These are phyloP conservation scores for Crucibulum laeve DNA, from an alignment of 768 basidiomycete species.

Conservation along the genomic window DNA sequence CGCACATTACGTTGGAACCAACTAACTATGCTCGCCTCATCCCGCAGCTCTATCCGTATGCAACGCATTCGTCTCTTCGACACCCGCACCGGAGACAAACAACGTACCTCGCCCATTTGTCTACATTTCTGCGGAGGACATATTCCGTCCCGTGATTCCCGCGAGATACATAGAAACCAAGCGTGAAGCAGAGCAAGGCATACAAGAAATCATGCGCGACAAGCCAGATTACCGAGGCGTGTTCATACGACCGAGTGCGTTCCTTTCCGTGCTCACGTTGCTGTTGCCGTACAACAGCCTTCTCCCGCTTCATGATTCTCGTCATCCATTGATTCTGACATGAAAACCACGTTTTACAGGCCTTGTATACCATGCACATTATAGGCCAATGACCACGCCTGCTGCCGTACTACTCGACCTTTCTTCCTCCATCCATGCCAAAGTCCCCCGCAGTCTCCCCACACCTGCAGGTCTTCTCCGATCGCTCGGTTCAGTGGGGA, in stretches of 20 bases:
- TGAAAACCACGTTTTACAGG: slow-evolving; percentile 41
- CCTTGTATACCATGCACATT: slow-evolving; percentile 93
- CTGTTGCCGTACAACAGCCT: not conserved
- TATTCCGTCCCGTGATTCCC: slow-evolving; percentile 84
- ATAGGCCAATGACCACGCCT: slow-evolving; percentile 84
- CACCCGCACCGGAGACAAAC: slow-evolving; percentile 20
- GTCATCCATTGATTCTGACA: not conserved
- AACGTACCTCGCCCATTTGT: slow-evolving; percentile 68
- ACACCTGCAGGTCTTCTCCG: slow-evolving; percentile 65
- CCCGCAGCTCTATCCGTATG: slow-evolving; percentile 69
- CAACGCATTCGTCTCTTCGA: slow-evolving; percentile 61
- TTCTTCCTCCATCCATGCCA: slow-evolving; percentile 67
- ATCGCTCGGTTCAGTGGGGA: slow-evolving; percentile 27
- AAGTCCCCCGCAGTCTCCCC: slow-evolving; percentile 50
- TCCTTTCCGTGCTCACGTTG: too few relatives aligned
- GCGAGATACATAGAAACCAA: slow-evolving; percentile 91
- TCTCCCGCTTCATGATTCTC: slow-evolving; percentile 6
- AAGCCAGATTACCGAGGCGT: slow-evolving; percentile 57
- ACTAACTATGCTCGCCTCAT: not conserved
- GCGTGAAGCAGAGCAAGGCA: slow-evolving; percentile 78
- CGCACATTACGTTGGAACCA: slow-evolving; percentile 3
- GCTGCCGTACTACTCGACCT: slow-evolving; percentile 81
- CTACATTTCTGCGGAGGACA: slow-evolving; percentile 93
- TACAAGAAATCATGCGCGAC: slow-evolving; percentile 47
- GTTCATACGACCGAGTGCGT: slow-evolving; percentile 86